Conservation (phyloP, 371 early-diverging fungal species). For the Mortierella sp. region DNA sequence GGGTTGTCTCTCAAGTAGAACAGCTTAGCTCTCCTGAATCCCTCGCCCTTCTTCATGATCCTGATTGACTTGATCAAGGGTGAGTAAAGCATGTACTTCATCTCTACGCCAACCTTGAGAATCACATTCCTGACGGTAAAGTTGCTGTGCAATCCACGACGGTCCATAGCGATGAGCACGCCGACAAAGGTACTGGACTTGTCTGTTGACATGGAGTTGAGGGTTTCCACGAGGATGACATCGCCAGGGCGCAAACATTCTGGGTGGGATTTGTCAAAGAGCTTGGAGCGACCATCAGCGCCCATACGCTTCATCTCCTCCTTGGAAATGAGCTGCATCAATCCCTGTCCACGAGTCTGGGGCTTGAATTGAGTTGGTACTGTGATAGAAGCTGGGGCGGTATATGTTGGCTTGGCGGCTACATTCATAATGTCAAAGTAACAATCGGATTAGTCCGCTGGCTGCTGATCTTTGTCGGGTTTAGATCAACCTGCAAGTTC, state of each 20-base stretch:
- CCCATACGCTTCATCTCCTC: slow-evolving; percentile 73
- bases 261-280: slow-evolving; percentile 68
- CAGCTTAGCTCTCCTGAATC: slow-evolving; percentile 83
- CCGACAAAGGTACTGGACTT: slow-evolving; percentile 81
- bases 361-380: slow-evolving; percentile 57
- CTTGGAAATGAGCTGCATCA: slow-evolving; percentile 75
- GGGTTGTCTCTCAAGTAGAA: slow-evolving; percentile 86
- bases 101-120: slow-evolving; percentile 86
- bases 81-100: slow-evolving; percentile 82
- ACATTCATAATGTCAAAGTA: not conserved
- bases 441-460: not conserved
- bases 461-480: not conserved
- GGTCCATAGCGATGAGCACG: slow-evolving; percentile 83
- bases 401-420: slow-evolving; percentile 52
- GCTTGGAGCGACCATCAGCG: slow-evolving; percentile 69
- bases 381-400: slow-evolving; percentile 47
- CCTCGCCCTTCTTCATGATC: slow-evolving; percentile 74
- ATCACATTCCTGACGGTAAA: slow-evolving; percentile 87
- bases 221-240: slow-evolving; percentile 79
- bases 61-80: slow-evolving; percentile 87
- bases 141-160: slow-evolving; percentile 82
- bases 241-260: slow-evolving; percentile 76
- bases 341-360: slow-evolving; percentile 70
- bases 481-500: no score
- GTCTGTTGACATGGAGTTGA: slow-evolving; percentile 75